Conservation (phyloP, 2,329 filamentous ascomycete genomes). For the Davidsoniella neocaledoniae region DNA sequence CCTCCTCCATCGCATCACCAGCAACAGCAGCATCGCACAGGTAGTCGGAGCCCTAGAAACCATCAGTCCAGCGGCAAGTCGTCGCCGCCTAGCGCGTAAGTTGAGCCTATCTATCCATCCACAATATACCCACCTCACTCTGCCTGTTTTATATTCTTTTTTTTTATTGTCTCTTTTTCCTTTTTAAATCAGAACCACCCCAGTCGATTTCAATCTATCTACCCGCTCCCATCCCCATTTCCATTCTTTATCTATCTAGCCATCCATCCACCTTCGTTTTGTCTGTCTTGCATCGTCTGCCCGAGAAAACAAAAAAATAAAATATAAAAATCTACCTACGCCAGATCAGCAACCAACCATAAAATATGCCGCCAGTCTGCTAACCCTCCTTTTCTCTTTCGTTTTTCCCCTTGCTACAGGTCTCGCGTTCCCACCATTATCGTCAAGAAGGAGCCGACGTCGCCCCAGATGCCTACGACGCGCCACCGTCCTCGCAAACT, state of each 20-base stretch:
- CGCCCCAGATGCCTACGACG: slow-evolving; percentile 58
- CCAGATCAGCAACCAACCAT: background rate
- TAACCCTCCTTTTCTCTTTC: slow-evolving; percentile 13
- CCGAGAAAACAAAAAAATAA: background rate
- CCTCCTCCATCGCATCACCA: slow-evolving; percentile 8
- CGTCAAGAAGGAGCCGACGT: slow-evolving; percentile 91
- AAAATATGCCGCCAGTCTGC: slow-evolving; percentile 2
- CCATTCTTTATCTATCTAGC: background rate
- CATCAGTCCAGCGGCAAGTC: slow-evolving; percentile 28
- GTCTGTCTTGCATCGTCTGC: background rate
- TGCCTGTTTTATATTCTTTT: slow-evolving; percentile 2
- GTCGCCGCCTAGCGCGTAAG: slow-evolving; percentile 45
- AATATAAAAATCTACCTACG: too few relatives aligned
- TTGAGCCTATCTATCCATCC: slow-evolving; percentile 15
- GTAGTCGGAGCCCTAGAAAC: slow-evolving; percentile 13
- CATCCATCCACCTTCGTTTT: slow-evolving; percentile 1
- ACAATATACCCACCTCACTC: slow-evolving; percentile 11
- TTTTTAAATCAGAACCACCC: background rate
- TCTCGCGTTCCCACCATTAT: slow-evolving; percentile 57
- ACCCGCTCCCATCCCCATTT: background rate
- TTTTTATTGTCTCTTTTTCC: background rate
- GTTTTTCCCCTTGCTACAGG: slow-evolving; percentile 29
- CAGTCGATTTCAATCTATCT: background rate
- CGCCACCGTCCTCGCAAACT: slow-evolving; percentile 62
- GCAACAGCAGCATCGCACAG: slow-evolving; percentile 5